Evolutionary conservation across 179 eudicot genomes (phyloP).

Genomic region (Gypsophila paniculata): DNA sequence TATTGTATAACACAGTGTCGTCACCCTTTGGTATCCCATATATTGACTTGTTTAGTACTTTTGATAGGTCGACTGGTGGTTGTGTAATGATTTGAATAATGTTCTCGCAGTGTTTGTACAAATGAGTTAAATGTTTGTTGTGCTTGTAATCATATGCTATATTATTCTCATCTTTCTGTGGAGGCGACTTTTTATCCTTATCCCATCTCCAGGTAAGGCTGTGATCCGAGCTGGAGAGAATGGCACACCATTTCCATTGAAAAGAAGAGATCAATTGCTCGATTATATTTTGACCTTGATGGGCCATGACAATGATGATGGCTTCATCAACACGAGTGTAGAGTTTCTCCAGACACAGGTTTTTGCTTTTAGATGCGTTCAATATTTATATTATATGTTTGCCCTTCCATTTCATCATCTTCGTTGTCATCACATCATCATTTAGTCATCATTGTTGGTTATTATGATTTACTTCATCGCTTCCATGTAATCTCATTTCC

Average conservation of each 20-base stretch:
- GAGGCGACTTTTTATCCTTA: neutral
- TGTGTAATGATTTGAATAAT: neutral
- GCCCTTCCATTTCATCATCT: neutral
- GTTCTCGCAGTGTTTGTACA: neutral
- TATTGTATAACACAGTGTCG: neutral
- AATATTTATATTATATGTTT: neutral
- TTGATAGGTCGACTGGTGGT: neutral
- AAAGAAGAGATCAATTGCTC: constrained; percentile 82
- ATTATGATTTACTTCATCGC: too few species aligned
- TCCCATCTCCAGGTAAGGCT: constrained; percentile 58
- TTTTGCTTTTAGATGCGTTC: neutral
- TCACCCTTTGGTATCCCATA: neutral
- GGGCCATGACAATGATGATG: constrained; percentile 88
- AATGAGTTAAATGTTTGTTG: neutral
- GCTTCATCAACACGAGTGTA: constrained; percentile 58
- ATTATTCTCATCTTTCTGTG: neutral
- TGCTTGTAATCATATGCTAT: neutral
- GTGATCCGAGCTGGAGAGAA: constrained; percentile 85
- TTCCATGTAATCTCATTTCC: too few species aligned
- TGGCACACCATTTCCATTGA: constrained; percentile 87
- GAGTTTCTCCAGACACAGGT: constrained; percentile 90
- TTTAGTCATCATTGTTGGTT: neutral
- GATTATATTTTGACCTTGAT: constrained; percentile 88
- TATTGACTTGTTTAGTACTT: neutral
- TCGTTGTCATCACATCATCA: neutral